phyloP scores from a whole-genome alignment of 2,329 filamentous ascomycete genomes.

The Nemania sp. region DNA sequence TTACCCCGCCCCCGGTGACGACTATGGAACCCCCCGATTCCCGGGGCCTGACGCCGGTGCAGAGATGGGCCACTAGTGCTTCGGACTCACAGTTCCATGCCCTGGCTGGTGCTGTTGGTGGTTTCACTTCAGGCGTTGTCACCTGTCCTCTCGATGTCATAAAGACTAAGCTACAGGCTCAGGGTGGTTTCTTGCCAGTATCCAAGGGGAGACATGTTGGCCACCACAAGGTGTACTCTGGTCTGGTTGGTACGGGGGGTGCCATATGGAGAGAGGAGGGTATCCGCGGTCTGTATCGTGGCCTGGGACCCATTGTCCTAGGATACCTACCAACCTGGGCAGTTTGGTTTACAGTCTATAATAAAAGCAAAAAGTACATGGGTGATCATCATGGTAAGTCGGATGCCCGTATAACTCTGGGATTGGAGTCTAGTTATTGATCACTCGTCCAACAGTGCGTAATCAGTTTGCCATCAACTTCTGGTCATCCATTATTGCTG shows the following conservation, averaged over 20 bases:
- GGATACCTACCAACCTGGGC: conserved; percentile 98
- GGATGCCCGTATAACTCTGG: neutral
- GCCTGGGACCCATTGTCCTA: conserved; percentile 91
- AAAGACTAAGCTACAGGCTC: conserved; percentile 97
- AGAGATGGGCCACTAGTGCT: conserved; percentile 67
- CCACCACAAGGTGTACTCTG: conserved; percentile 78
- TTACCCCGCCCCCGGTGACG: conserved; percentile 42
- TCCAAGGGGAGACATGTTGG: conserved; percentile 63
- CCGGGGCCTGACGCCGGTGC: conserved; percentile 57
- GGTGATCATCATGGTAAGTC: conserved; percentile 73
- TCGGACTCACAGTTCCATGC: conserved; percentile 80
- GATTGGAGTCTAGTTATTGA: conserved; percentile 32
- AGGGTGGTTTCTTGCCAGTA: conserved; percentile 79
- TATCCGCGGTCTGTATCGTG: conserved; percentile 89
- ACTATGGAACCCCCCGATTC: conserved; percentile 50
- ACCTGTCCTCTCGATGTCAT: conserved; percentile 99
- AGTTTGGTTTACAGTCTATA: conserved; percentile 97
- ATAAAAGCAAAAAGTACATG: conserved; percentile 83
- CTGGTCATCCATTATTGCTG: conserved; percentile 90
- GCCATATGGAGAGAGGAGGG: conserved; percentile 92
- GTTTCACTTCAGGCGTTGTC: conserved; percentile 91
- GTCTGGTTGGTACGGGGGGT: conserved; percentile 85
- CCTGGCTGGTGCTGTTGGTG: conserved; percentile 86
- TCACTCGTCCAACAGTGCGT: conserved; percentile 54
- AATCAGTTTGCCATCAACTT: conserved; percentile 84